Percentiles rank a stretch among this genome's conserved stretches.
Evolutionary conservation across 192 early-diverging fungal genomes (phyloP).

Genomic region (Geranomyces michiganensis): DNA sequence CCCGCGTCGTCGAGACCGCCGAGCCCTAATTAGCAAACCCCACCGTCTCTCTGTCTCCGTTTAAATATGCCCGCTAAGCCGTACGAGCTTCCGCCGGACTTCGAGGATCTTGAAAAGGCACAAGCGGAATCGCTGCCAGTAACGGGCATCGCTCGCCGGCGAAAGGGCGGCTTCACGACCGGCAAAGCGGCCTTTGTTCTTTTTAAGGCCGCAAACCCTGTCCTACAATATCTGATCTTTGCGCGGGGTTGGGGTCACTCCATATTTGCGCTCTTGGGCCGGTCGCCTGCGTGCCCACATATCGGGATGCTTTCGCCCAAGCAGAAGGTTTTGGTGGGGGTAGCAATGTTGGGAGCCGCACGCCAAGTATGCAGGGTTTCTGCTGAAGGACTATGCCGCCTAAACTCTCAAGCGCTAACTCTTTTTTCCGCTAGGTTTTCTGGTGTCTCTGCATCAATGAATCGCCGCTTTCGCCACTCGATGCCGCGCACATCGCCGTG

Average conservation of each 20-base stretch:
- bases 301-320: conserved; percentile 26
- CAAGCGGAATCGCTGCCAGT: neutral
- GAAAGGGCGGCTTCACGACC: neutral
- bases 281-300: conserved; percentile 9
- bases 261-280: neutral
- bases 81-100: neutral
- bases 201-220: conserved; percentile 22
- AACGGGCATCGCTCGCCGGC: neutral
- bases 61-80: conserved; percentile 5
- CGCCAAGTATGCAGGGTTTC: conserved; percentile 17
- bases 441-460: conserved; percentile 32
- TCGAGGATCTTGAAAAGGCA: neutral
- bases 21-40: too few relatives aligned
- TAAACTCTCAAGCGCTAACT: neutral
- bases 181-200: conserved; percentile 10
- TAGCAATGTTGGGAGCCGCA: conserved; percentile 26
- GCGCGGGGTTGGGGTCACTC: conserved; percentile 28
- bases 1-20: too few relatives aligned
- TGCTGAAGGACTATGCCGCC: neutral
- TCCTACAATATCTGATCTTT: conserved; percentile 31
- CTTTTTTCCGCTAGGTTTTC: conserved; percentile 17
- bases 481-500: conserved; percentile 15
- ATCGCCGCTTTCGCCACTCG: neutral
- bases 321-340: conserved; percentile 28
- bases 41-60: too few relatives aligned